phyloP scores from a whole-genome alignment of 2,329 filamentous ascomycete genomes.

The Paecilomyces variotii region DNA sequence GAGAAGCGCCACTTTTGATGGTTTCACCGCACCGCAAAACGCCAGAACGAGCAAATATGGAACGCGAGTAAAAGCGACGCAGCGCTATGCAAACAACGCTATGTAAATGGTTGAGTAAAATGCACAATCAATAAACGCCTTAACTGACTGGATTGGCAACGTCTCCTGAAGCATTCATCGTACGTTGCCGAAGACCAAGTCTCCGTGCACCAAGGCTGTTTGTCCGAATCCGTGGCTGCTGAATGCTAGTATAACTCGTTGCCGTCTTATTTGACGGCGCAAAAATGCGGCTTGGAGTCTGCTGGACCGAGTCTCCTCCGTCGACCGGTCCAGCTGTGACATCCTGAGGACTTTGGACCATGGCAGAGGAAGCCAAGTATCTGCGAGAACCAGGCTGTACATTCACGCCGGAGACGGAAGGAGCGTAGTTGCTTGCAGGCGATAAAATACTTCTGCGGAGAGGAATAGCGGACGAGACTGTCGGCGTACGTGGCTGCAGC shows the following conservation, averaged over 20 bases:
- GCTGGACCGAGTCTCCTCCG: slow-evolving; percentile 7
- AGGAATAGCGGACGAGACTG: slow-evolving; percentile 25
- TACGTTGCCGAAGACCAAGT: slow-evolving; percentile 25
- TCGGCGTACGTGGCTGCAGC: slow-evolving; percentile 20
- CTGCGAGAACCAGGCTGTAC: slow-evolving; percentile 36
- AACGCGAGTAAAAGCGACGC: not conserved
- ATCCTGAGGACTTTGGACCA: slow-evolving; percentile 9
- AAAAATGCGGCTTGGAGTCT: slow-evolving; percentile 24
- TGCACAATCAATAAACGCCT: slow-evolving; percentile 17
- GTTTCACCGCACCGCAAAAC: not conserved
- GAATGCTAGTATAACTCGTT: slow-evolving; percentile 30
- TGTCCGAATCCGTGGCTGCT: slow-evolving; percentile 27
- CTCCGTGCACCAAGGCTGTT: slow-evolving; percentile 29
- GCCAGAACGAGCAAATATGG: not conserved
- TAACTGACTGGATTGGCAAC: slow-evolving; percentile 20
- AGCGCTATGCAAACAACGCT: not conserved
- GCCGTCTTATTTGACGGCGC: slow-evolving; percentile 27
- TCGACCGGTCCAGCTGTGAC: slow-evolving; percentile 13
- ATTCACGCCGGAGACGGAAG: slow-evolving; percentile 28
- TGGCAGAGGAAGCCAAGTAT: slow-evolving; percentile 22
- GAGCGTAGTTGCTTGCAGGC: slow-evolving; percentile 22
- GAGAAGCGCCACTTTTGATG: not conserved
- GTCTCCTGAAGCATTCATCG: slow-evolving; percentile 16
- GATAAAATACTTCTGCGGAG: slow-evolving; percentile 30
- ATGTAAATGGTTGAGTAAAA: not conserved